Percentiles rank a stretch among this genome's conserved stretches.
phyloP scores from a whole-genome alignment of 805 yeast genomes.

The Isabelozyma gotoi region DNA sequence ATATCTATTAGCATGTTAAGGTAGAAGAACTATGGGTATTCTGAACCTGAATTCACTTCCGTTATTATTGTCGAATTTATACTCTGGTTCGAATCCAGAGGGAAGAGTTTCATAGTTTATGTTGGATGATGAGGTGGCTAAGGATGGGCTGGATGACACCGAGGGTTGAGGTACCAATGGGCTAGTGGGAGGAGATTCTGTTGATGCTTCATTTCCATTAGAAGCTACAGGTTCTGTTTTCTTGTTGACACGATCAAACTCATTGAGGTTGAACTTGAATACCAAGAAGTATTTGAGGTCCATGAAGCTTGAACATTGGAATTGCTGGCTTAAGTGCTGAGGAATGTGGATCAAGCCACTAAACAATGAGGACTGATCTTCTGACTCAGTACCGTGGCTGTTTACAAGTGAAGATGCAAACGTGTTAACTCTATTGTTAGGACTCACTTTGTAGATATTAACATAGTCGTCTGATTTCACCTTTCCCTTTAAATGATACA shows the following conservation, averaged over 20 bases:
- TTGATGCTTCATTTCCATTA: background rate
- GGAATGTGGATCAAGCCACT: constrained; percentile 34
- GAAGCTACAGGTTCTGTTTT: background rate
- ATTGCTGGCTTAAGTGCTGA: constrained; percentile 29
- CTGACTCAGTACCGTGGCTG: constrained; percentile 4
- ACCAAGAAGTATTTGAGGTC: constrained; percentile 35
- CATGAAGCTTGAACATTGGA: constrained; percentile 35
- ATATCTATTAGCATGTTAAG: too few species aligned
- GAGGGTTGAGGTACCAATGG: too few species aligned
- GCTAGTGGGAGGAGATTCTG: background rate
- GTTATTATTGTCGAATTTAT: constrained; percentile 17
- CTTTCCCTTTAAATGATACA: constrained; percentile 21
- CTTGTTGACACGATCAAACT: constrained; percentile 15
- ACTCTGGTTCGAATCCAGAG: constrained; percentile 7
- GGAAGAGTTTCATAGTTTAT: background rate
- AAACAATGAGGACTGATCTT: constrained; percentile 9
- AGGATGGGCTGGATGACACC: too few species aligned
- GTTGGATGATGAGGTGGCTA: too few species aligned
- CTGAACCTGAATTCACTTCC: constrained; percentile 31
- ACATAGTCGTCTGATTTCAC: constrained; percentile 11
- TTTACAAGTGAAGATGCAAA: constrained; percentile 27
- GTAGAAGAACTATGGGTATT: constrained; percentile 23
- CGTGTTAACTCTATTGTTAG: constrained; percentile 30
- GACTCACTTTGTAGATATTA: constrained; percentile 35
- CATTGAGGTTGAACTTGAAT: constrained; percentile 34